Percentiles rank a stretch among this genome's conserved stretches.
Evolutionary conservation across 2,329 filamentous ascomycete species (phyloP).

Genomic region (Tolypocladium paradoxum): DNA sequence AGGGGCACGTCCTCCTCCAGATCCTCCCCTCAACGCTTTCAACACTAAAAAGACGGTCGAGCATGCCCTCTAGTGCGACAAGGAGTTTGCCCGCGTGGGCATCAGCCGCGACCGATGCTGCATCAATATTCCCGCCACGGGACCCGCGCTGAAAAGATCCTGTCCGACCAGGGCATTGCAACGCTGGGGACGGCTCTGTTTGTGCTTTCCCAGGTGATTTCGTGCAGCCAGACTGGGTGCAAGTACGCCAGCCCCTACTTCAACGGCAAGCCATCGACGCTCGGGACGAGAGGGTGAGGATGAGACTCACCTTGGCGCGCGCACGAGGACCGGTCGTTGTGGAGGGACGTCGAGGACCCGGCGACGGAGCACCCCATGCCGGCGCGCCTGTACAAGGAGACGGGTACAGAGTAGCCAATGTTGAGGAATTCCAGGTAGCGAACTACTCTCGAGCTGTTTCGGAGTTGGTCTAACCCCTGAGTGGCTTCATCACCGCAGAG

Average conservation of each 20-base stretch:
- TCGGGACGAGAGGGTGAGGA: neutral
- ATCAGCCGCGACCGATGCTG: constrained; percentile 34
- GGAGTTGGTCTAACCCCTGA: neutral
- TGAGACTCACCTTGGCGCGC: constrained; percentile 14
- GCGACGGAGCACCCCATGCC: constrained; percentile 36
- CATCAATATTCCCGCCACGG: constrained; percentile 41
- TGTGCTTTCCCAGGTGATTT: constrained; percentile 35
- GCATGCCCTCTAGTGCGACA: constrained; percentile 34
- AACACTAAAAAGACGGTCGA: constrained; percentile 31
- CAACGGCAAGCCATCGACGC: constrained; percentile 22
- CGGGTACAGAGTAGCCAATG: constrained; percentile 35
- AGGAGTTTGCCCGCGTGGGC: constrained; percentile 32
- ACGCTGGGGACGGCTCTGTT: constrained; percentile 38
- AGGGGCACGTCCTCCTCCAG: constrained; percentile 38
- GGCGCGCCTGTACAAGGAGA: constrained; percentile 31
- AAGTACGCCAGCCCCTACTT: constrained; percentile 39
- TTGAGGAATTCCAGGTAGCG: constrained; percentile 30
- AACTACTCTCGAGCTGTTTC: neutral
- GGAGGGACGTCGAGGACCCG: constrained; percentile 35
- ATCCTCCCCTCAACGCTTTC: constrained; percentile 34
- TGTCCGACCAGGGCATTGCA: constrained; percentile 31
- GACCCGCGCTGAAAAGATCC: constrained; percentile 32
- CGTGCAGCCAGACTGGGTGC: constrained; percentile 34
- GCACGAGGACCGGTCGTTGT: constrained; percentile 30
- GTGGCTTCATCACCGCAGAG: neutral